Evolutionary conservation across 257 asterid genomes (phyloP), one percentile per base, ranked within the genome.

Genomic region (Jacaranda mimosifolia): DNA sequence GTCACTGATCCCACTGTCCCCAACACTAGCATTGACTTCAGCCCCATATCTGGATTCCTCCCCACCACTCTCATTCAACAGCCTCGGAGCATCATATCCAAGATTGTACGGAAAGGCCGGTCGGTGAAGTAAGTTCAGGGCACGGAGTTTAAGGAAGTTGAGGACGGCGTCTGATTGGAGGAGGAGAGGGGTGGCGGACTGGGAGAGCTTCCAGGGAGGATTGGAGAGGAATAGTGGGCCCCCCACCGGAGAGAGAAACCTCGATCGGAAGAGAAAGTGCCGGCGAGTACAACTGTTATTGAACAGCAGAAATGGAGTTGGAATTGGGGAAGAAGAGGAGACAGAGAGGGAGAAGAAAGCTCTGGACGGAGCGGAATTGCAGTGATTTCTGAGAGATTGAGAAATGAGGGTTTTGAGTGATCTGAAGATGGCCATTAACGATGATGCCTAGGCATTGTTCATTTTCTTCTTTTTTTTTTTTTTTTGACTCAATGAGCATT

Each of bases 151-250:
- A 46, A 86, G 81, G 67, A 89, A 78, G 43, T 67, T 84, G 42
- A 81, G 73, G 4, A 85, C 97, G 39, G 79, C 86, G 74, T 95
- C 96, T 52, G 97, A 87, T 74, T 88, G 97, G 65, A 90, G 89
- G 75, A 83, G 92, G 79, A 95, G 85, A 56, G 98, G 98, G 7
- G 97, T 96, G 74, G 97, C 82, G 38, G 91, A 91, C 85, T 96
- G 97, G 38, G 94, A 88, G 74, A 95, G 97, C 80, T 90, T 88
- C 91, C 96, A 95, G 0, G 97, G 98, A n/a, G 97, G 94, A 38
- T 86, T 90, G 78, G 91, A 83, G 10, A 91, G 96, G 83, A 91
- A 91, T 5, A 89, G 87, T 11, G 98, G 97, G 4, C 91, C 92
- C 12, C 81, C 68, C 55, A 83, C 76, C 4, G 97, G 96, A 60